These are phyloP conservation scores for Bipolaris bicolor DNA, from an alignment of 2,329 filamentous ascomycete species.

Conservation along the genomic window DNA sequence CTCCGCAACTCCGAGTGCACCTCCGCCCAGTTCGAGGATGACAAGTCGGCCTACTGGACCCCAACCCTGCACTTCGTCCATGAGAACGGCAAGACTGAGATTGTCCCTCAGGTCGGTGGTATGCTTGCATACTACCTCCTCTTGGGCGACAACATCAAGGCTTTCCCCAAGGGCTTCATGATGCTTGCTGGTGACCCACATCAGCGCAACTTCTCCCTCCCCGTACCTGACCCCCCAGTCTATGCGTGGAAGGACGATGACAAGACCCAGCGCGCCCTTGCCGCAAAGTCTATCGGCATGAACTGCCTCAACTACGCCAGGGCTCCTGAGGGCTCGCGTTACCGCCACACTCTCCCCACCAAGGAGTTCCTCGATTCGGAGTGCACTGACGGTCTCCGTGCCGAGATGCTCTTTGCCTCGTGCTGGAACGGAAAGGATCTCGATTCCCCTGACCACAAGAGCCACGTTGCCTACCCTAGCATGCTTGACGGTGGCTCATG, in stretches of 20 bases:
- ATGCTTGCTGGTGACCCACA: constrained; percentile 72
- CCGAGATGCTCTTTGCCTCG: constrained; percentile 75
- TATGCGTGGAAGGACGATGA: constrained; percentile 70
- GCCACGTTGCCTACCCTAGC: constrained; percentile 69
- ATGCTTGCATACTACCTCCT: constrained; percentile 77
- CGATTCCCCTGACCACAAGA: constrained; percentile 65
- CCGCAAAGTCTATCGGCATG: constrained; percentile 86
- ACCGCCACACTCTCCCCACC: constrained; percentile 80
- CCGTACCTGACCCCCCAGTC: constrained; percentile 71
- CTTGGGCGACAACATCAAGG: constrained; percentile 69
- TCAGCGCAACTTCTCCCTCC: constrained; percentile 59
- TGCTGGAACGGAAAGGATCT: constrained; percentile 72
- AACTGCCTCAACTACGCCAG: constrained; percentile 87
- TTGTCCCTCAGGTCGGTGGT: constrained; percentile 64
- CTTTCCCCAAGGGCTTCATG: constrained; percentile 74
- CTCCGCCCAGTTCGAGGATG: constrained; percentile 62
- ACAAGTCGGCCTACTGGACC: constrained; percentile 57
- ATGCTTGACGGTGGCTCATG: constrained; percentile 61
- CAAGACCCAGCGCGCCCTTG: constrained; percentile 72
- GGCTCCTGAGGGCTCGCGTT: constrained; percentile 72
- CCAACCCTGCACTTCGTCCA: constrained; percentile 73
- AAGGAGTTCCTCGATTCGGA: constrained; percentile 80
- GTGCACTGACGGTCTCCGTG: constrained; percentile 79
- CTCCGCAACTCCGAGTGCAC: constrained; percentile 71
- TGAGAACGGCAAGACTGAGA: constrained; percentile 67